phyloP scores from a whole-genome alignment of 495 filamentous ascomycete species.

The Xylaria curta region DNA sequence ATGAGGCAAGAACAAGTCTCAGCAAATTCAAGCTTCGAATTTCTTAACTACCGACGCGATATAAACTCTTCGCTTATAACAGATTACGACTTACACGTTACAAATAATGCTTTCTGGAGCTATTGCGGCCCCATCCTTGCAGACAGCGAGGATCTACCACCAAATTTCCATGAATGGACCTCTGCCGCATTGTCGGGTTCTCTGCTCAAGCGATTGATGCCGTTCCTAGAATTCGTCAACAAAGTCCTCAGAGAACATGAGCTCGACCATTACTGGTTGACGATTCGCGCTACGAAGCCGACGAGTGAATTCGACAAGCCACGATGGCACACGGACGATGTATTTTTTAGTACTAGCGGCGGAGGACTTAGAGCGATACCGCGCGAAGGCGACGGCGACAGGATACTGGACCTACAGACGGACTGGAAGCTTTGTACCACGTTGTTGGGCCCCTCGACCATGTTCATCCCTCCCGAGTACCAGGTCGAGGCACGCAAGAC shows the following conservation, averaged over 20 bases:
- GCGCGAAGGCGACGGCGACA: constrained; percentile 8
- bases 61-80: neutral
- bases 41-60: constrained; percentile 29
- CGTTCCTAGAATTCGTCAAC: constrained; percentile 38
- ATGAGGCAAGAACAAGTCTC: constrained; percentile 21
- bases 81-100: constrained; percentile 28
- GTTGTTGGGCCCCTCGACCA: constrained; percentile 40
- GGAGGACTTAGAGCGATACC: constrained; percentile 23
- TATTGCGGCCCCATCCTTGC: constrained; percentile 39
- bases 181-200: constrained; percentile 28
- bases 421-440: constrained; percentile 47
- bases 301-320: constrained; percentile 42
- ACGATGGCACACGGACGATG: constrained; percentile 46
- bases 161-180: constrained; percentile 38
- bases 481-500: constrained; percentile 33
- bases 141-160: constrained; percentile 29
- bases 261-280: constrained; percentile 44
- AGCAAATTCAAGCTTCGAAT: constrained; percentile 32
- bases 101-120: constrained; percentile 39
- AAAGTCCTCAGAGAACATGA: constrained; percentile 31
- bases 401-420: constrained; percentile 32
- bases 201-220: constrained; percentile 33
- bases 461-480: constrained; percentile 36
- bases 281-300: constrained; percentile 42
- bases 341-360: constrained; percentile 36